Conservation (phyloP, 257 asterid genomes). For the Leptodermis oblonga region DNA sequence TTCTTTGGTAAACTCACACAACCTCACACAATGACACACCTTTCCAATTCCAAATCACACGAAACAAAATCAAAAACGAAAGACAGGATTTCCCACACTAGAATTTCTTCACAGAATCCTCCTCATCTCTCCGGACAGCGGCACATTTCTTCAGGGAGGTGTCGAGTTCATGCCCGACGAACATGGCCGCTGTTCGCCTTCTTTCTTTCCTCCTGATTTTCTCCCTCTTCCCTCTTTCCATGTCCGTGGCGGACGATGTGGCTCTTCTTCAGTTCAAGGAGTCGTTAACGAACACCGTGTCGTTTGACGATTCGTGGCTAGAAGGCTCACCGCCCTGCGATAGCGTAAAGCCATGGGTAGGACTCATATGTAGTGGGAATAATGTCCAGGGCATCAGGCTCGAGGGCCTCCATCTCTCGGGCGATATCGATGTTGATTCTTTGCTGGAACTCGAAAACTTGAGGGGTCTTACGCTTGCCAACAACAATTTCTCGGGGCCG, state of each 20-base stretch:
- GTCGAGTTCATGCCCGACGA: slow-evolving; percentile 11
- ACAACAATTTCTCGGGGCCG: slow-evolving; percentile 52
- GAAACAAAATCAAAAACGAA: slow-evolving; percentile 11
- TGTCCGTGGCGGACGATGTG: slow-evolving; percentile 36
- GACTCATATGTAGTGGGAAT: slow-evolving; percentile 47
- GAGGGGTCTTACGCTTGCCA: slow-evolving; percentile 46
- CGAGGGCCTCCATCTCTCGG: slow-evolving; percentile 40
- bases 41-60: slow-evolving; percentile 26
- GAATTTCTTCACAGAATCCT: slow-evolving; percentile 23
- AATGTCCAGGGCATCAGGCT: slow-evolving; percentile 40
- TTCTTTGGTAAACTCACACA: slow-evolving; percentile 20
- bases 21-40: slow-evolving; percentile 43
- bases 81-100: slow-evolving; percentile 16
- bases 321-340: slow-evolving; percentile 58
- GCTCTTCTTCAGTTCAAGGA: slow-evolving; percentile 57
- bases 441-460: slow-evolving; percentile 37
- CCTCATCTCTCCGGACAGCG: slow-evolving; percentile 45
- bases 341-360: slow-evolving; percentile 41
- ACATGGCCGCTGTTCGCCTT: slow-evolving; percentile 46
- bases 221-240: slow-evolving; percentile 23
- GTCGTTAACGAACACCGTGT: slow-evolving; percentile 33
- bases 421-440: slow-evolving; percentile 33
- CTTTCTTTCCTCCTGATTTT: slow-evolving; percentile 29
- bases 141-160: slow-evolving; percentile 34
- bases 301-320: slow-evolving; percentile 62